Conservation (phyloP, 2,329 filamentous ascomycete genomes). For the Xylariomycetidae sp. region DNA sequence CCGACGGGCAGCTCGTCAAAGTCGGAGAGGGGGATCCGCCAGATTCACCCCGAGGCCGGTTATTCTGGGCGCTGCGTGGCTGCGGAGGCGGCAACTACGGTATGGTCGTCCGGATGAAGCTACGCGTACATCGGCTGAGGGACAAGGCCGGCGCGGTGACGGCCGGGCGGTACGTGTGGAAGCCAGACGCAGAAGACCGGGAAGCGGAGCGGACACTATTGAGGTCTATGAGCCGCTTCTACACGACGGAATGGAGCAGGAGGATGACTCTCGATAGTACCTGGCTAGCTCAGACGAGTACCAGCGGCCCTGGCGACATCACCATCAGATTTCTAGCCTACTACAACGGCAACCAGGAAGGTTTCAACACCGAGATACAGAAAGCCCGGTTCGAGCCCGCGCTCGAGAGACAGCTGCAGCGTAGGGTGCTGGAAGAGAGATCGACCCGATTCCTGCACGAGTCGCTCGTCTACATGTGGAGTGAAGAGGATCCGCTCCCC, state of each 20-base stretch:
- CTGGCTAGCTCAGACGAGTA: conserved; percentile 14
- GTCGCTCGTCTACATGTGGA: conserved; percentile 24
- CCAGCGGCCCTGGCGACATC: background rate
- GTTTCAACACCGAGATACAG: conserved; percentile 10
- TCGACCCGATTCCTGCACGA: conserved; percentile 27
- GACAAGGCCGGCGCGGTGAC: conserved; percentile 11
- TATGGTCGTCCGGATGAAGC: conserved; percentile 28
- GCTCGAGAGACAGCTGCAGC: conserved; percentile 18
- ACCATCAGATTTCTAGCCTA: conserved; percentile 12
- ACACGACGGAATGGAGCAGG: conserved; percentile 19
- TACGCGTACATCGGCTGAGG: conserved; percentile 15
- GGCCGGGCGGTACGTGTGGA: conserved; percentile 22
- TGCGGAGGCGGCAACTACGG: conserved; percentile 38
- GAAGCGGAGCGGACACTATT: conserved; percentile 9
- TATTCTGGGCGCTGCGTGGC: conserved; percentile 37
- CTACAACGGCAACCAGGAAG: conserved; percentile 11
- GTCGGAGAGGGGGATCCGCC: conserved; percentile 13
- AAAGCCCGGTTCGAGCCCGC: conserved; percentile 6
- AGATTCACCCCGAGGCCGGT: conserved; percentile 15
- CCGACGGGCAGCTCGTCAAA: conserved; percentile 15
- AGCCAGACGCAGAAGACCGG: conserved; percentile 4
- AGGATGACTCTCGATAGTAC: conserved; percentile 24
- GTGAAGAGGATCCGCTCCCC: conserved; percentile 20
- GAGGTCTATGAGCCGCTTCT: conserved; percentile 21
- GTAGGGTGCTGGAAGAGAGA: conserved; percentile 10